These are phyloP conservation scores for Metarhizium rileyi DNA, from an alignment of 2,329 filamentous ascomycete species.

Conservation along the genomic window DNA sequence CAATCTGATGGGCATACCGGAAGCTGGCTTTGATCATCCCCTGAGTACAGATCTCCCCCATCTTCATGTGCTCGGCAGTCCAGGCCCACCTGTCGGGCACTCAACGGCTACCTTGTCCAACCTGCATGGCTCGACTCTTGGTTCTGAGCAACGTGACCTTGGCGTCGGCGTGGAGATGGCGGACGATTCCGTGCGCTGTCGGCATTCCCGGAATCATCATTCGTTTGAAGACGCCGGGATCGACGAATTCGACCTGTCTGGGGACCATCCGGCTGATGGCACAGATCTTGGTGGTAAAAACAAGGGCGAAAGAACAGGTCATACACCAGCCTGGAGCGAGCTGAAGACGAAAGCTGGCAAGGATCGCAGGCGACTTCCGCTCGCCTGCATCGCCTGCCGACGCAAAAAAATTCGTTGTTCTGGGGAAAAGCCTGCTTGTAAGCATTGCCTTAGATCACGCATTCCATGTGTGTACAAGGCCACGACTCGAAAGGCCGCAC, in stretches of 20 bases:
- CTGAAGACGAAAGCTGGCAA: conserved; percentile 90
- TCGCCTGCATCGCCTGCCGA: conserved; percentile 91
- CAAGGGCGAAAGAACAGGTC: conserved; percentile 49
- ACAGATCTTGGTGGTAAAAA: conserved; percentile 42
- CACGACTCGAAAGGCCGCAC: conserved; percentile 85
- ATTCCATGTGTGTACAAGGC: conserved; percentile 98
- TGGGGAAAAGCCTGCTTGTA: conserved; percentile 94
- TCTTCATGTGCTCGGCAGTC: conserved; percentile 13
- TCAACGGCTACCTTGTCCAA: conserved; percentile 8
- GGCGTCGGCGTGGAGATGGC: conserved; percentile 29
- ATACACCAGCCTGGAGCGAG: conserved; percentile 65
- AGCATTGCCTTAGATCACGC: conserved; percentile 84
- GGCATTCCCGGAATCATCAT: conserved; percentile 32
- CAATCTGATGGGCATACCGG: conserved; percentile 18
- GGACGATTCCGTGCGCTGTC: conserved; percentile 35
- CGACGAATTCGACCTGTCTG: conserved; percentile 49
- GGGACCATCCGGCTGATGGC: conserved; percentile 36
- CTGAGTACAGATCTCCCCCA: conserved; percentile 26
- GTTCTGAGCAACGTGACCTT: conserved; percentile 13
- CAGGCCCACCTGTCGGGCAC: conserved; percentile 11
- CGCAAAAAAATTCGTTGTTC: conserved; percentile 98
- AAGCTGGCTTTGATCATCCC: conserved; percentile 21
- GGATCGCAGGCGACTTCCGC: conserved; percentile 81
- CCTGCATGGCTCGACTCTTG: conserved; percentile 16
- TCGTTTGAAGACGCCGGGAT: conserved; percentile 42